Conservation (phyloP, 1,284 basidiomycete genomes). For the Ceraceosorus guamensis region DNA sequence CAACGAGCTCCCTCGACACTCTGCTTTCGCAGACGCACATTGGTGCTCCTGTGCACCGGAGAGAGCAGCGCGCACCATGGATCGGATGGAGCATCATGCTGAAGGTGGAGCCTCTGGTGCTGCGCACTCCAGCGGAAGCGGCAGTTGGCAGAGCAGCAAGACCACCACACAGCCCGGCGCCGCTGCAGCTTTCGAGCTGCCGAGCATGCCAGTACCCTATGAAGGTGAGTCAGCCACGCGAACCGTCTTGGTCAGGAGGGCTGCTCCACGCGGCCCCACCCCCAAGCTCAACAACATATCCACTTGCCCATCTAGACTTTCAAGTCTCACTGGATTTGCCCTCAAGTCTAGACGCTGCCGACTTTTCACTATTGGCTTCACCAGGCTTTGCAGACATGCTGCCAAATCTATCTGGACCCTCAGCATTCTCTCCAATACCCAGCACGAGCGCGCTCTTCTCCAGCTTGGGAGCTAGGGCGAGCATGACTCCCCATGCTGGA, state of each 20-base stretch:
- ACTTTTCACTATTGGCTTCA: slow-evolving; percentile 22
- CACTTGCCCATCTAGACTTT: slow-evolving; percentile 25
- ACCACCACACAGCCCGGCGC: not conserved
- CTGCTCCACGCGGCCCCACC: no score
- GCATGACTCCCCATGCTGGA: no score
- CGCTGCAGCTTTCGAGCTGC: slow-evolving; percentile 19
- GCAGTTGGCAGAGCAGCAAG: no score
- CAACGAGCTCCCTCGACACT: no score
- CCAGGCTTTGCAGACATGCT: not conserved
- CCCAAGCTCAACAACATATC: no score
- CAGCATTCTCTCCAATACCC: not conserved
- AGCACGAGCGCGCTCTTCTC: not conserved
- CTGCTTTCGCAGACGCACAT: no score
- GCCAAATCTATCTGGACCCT: not conserved
- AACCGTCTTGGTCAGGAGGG: not conserved
- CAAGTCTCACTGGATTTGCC: slow-evolving; percentile 38
- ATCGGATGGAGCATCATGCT: no score
- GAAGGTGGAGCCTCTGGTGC: no score
- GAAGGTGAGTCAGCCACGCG: slow-evolving; percentile 19
- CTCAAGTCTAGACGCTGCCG: slow-evolving; percentile 24
- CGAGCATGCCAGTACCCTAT: slow-evolving; percentile 38
- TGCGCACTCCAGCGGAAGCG: no score
- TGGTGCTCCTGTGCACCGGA: no score
- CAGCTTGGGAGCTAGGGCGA: no score
- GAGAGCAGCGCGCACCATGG: no score